These are phyloP conservation scores for Amesomyces nigricolor DNA, from an alignment of 2,329 filamentous ascomycete genomes.

Conservation along the genomic window DNA sequence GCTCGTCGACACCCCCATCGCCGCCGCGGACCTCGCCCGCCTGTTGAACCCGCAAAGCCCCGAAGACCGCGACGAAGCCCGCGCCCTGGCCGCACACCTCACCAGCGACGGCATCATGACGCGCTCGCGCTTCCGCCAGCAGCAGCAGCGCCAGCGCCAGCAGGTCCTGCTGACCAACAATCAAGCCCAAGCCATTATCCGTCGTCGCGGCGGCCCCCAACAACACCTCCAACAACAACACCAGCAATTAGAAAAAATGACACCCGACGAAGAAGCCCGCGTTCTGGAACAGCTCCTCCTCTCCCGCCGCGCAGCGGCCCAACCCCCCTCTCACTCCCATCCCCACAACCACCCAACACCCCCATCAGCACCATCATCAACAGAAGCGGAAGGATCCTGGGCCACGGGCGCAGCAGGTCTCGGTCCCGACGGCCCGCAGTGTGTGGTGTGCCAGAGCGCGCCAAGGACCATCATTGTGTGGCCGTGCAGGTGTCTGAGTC, in stretches of 20 bases:
- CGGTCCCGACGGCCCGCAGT: slow-evolving; percentile 68
- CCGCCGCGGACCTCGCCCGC: slow-evolving; percentile 64
- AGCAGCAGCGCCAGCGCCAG: slow-evolving; percentile 63
- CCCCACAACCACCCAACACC: background rate
- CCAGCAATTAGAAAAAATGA: slow-evolving; percentile 34
- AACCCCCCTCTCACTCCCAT: too few species aligned
- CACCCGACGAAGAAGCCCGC: slow-evolving; percentile 54
- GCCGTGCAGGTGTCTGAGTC: slow-evolving; percentile 89
- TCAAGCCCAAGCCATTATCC: slow-evolving; percentile 21
- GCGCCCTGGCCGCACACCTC: slow-evolving; percentile 74
- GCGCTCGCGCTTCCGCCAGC: slow-evolving; percentile 66
- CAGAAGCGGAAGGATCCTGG: slow-evolving; percentile 40
- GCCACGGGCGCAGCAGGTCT: slow-evolving; percentile 66
- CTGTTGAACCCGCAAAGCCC: slow-evolving; percentile 74
- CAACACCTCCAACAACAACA: slow-evolving; percentile 22
- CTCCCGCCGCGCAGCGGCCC: slow-evolving; percentile 39
- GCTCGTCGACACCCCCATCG: slow-evolving; percentile 56
- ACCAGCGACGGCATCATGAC: slow-evolving; percentile 69
- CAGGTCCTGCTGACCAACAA: slow-evolving; percentile 53
- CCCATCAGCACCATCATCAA: background rate
- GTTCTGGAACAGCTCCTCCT: slow-evolving; percentile 57
- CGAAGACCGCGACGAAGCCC: slow-evolving; percentile 76
- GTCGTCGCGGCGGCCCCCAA: slow-evolving; percentile 29
- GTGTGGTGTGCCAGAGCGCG: slow-evolving; percentile 87
- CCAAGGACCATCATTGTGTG: slow-evolving; percentile 87